Percentiles rank a stretch among this genome's conserved stretches.
Conservation (phyloP, 805 yeast genomes). For the Metschnikowia kunwiensis region DNA sequence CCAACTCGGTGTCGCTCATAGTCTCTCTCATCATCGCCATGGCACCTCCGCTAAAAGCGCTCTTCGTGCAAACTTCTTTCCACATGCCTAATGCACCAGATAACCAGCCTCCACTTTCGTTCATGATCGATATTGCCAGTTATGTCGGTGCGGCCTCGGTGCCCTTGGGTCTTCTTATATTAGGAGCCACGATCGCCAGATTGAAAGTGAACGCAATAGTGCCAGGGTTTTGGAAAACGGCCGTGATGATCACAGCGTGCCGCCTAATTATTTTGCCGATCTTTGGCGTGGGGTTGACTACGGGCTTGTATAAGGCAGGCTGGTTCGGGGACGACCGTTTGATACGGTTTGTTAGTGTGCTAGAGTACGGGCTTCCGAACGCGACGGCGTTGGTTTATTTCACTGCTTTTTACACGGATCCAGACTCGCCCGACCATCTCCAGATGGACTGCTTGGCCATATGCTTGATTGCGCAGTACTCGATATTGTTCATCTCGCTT, state of each 20-base stretch:
- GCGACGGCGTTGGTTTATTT: slow-evolving; percentile 86
- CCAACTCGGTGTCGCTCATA: slow-evolving; percentile 71
- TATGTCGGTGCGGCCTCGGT: slow-evolving; percentile 87
- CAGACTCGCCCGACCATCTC: slow-evolving; percentile 44
- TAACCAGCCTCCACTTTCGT: slow-evolving; percentile 74
- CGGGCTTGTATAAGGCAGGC: slow-evolving; percentile 58
- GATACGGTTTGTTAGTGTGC: slow-evolving; percentile 67
- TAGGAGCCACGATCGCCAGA: slow-evolving; percentile 88
- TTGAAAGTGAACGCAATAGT: slow-evolving; percentile 59
- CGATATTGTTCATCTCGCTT: slow-evolving; percentile 60
- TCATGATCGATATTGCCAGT: slow-evolving; percentile 73
- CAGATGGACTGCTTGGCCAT: slow-evolving; percentile 88
- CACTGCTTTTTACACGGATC: slow-evolving; percentile 83
- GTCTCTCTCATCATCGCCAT: slow-evolving; percentile 64
- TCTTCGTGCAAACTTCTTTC: slow-evolving; percentile 53
- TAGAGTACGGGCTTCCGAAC: slow-evolving; percentile 78
- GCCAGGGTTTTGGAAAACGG: slow-evolving; percentile 67
- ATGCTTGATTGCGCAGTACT: slow-evolving; percentile 70
- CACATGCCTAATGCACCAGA: slow-evolving; percentile 80
- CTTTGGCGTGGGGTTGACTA: slow-evolving; percentile 59
- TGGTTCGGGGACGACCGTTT: slow-evolving; percentile 63
- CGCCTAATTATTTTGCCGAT: slow-evolving; percentile 74
- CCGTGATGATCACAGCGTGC: slow-evolving; percentile 51
- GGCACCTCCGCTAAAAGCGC: slow-evolving; percentile 64
- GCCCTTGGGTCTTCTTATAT: slow-evolving; percentile 75